Percentiles rank a stretch among this genome's conserved stretches.
Evolutionary conservation across 2,329 filamentous ascomycete genomes (phyloP).

Genomic region (Apiospora pterosperma): DNA sequence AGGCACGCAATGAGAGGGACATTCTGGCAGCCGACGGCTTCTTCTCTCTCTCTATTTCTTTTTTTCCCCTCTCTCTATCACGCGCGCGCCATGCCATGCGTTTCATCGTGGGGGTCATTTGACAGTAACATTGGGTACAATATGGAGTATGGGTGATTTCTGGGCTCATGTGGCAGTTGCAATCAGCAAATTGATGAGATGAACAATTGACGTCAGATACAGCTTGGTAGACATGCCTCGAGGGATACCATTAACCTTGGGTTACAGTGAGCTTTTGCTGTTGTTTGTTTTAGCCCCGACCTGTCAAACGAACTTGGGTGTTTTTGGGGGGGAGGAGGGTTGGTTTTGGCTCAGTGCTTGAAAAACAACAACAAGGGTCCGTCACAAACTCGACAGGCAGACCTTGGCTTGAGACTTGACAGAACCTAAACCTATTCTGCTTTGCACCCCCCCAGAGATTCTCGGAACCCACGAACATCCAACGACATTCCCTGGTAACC

Average conservation of each 20-base stretch:
- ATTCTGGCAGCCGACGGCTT: background rate
- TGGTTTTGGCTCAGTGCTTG: background rate
- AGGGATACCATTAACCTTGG: too few species aligned
- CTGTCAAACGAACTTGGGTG: background rate
- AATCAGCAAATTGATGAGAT: background rate
- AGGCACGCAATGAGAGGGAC: background rate
- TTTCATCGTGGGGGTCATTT: background rate
- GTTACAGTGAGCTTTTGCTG: background rate
- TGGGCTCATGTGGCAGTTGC: background rate
- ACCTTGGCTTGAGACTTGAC: background rate
- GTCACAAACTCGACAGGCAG: background rate
- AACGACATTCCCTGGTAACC: background rate
- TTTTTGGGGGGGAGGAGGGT: too few species aligned
- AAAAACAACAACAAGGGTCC: background rate
- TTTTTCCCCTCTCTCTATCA: background rate
- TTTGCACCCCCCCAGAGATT: background rate
- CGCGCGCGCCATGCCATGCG: background rate
- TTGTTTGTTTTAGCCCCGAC: background rate
- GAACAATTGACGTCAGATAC: background rate
- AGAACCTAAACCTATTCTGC: background rate
- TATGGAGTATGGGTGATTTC: background rate
- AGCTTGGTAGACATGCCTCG: background rate
- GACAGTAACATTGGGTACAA: background rate
- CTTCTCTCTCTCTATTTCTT: background rate
- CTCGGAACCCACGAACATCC: background rate